Evolutionary conservation across 2,329 filamentous ascomycete genomes (phyloP), one percentile per base, ranked within the genome.

Genomic region (Fusarium ramigenum): DNA sequence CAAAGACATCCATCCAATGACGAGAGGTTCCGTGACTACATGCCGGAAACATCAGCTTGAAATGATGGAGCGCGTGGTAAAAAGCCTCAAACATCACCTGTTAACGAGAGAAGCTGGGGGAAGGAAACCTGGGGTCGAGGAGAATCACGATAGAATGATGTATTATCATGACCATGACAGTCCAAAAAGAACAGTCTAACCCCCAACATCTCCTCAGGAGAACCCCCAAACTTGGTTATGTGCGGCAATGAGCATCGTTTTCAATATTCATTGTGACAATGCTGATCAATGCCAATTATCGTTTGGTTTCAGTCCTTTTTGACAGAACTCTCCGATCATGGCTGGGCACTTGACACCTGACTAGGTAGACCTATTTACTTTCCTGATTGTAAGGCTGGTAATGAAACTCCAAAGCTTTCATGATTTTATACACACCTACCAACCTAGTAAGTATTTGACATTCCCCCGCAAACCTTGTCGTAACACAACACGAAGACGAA

Each of bases 271-370:
- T 46, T 59, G 39, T 46, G 66, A 56, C 47, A 40, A 42, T 47
- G 70, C 40, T 71, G 70, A 73, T 73, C 61, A 44, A 71, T 73
- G 34, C 70, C 49, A 36, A 34, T 61, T 56, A 37, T 44, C 49
- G 62, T 60, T 28, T 71, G 57, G 40, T 30, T 28, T 37, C 40
- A 63, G 32, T 54, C 62, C 52, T 59, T 43, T 57, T 66, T 70
- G 47, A 69, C 44, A 53, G 42, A 46, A 43, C 34, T 66, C 56
- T 58, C 60, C 60, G 62, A 73, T 56, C 39, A 39, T 53, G 64
- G 40, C 49, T 42, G 39, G 37, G 37, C 10, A 61, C 52, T 54
- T 70, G 57, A 54, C 56, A 42, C 49, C 44, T 44, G 43, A 44
- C 39, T 37, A 19, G 9, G 16, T 23, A 49, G 14, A 28, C 30